Evolutionary conservation across 345 rosid genomes (phyloP).

Genomic region (Iberis pinnata): DNA sequence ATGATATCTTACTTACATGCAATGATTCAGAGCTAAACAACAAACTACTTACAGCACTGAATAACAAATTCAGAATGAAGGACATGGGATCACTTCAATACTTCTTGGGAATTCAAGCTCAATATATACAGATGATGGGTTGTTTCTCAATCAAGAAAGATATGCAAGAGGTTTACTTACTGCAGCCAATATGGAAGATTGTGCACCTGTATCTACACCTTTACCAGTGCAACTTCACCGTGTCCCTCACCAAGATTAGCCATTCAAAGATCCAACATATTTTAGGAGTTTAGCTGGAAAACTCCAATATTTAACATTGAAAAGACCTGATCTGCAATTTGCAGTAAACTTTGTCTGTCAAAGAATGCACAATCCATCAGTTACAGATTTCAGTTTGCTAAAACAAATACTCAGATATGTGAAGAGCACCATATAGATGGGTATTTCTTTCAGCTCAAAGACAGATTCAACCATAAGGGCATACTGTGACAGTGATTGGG

Average conservation of each 20-base stretch:
- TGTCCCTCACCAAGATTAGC: background rate
- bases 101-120: background rate
- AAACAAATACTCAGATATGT: background rate
- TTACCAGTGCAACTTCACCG: no score
- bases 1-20: background rate
- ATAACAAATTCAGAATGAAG: background rate
- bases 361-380: background rate
- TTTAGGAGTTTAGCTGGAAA: background rate
- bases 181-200: background rate
- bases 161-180: background rate
- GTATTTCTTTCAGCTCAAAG: background rate
- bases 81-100: background rate
- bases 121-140: background rate
- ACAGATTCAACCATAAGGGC: background rate
- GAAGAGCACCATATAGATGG: background rate
- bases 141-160: background rate
- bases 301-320: background rate
- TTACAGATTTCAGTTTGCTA: background rate
- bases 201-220: background rate
- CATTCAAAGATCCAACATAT: background rate
- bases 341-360: background rate
- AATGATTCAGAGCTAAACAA: no score
- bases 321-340: background rate
- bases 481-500: background rate
- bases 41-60: background rate